Base-by-base conservation (phyloP, 192 early-diverging fungal species). In the Coemansia sp. region DNA sequence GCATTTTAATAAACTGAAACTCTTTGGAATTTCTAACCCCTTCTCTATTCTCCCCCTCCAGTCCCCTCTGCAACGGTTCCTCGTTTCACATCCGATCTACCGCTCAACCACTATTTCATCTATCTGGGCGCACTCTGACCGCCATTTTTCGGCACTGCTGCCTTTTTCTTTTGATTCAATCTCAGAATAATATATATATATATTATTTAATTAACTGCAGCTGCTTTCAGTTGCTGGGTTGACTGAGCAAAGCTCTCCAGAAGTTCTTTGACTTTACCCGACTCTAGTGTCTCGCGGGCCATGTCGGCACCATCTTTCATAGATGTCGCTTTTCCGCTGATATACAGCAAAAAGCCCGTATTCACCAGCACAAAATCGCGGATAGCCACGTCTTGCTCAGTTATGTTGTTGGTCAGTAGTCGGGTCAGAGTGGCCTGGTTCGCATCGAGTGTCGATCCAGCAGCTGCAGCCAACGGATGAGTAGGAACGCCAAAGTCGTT, bases 331-430 rank as follows among this genome's bases (percentile, higher is more conserved):
- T 85, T 84, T 21, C 93, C 94, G 23, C 90, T 80, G 38, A 97
- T 87, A 27, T 86, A 88, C 67, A 97, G 75, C 53, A 96, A 62
- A 8, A 94, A 92, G 19, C 89, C 91, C 0, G 94, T 83, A 67
- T 99, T 99, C 59, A 99, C 66, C 37, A 97, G 82, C 10, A 99
- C 92, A 83, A 92, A 99, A 69, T 96, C 92, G 37, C 93, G 77
- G 50, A 95, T 85, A 7, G 94, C 86, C 16, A 66, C 53, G 21
- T 88, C 75, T 0, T 78, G 82, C 0, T 79, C 79, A 50, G 82
- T 73, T 35, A 94, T 74, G 39, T 83, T 65, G 54, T 87, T 85
- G 64, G 71, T 80, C n/a, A 98, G 77, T 31, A 98, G 65, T 19
- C 85, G 74, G 10, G 65, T 60, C 68, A 99, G 84, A 17, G 84